Base-by-base conservation (phyloP, 139 green algal genomes). In the Chlamydomonas sphaeroides region DNA sequence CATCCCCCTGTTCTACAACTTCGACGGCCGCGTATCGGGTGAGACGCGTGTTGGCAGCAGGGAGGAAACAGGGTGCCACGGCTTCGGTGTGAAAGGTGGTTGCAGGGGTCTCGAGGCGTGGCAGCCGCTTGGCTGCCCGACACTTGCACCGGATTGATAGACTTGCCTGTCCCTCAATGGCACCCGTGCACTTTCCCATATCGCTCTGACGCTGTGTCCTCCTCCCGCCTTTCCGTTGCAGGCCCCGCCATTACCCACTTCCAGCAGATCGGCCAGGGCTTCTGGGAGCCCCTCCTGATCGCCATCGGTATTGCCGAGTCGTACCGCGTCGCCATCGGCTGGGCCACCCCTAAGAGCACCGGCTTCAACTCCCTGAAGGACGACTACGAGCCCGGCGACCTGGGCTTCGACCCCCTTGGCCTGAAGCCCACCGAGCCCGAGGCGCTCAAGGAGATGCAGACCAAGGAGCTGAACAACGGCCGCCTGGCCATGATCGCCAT, bases 401-500 rank as follows among this genome's bases (percentile, higher is more conserved):
- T 95, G 36, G 88, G 85, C 63, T 96, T 97, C 73, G 94, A 97
- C 89, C 94, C 94, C 33, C 91, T 97, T 33, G 86, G 86, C 85
- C 87, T 97, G 57, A 77, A 70, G 57, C 90, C 91, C 72, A 78
- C 70, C 17, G 89, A 91, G 66, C 80, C 80, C 8, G 90, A 90
- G 68, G 88, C 88, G 67, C 77, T 92, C 32, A 90, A 95, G 70
- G 89, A 86, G 41, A 79, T 96, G 86, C 78, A 96, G 87, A 91
- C 88, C 67, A 95, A 94, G 90, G 93, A 97, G 89, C 88, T 97
- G 30, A 97, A 96, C 91, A 96, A 97, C 74, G 94, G 93, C 57
- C 92, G 93, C 65, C 90, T 96, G 48, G 94, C 94, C 67, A 97
- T 97, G 94, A 93, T 97, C 65, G 91, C 92, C 84, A 94, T 96